Percentiles rank a stretch among this genome's conserved stretches.
phyloP scores from a whole-genome alignment of 2,329 filamentous ascomycete genomes.

The Epichloe scottii region DNA sequence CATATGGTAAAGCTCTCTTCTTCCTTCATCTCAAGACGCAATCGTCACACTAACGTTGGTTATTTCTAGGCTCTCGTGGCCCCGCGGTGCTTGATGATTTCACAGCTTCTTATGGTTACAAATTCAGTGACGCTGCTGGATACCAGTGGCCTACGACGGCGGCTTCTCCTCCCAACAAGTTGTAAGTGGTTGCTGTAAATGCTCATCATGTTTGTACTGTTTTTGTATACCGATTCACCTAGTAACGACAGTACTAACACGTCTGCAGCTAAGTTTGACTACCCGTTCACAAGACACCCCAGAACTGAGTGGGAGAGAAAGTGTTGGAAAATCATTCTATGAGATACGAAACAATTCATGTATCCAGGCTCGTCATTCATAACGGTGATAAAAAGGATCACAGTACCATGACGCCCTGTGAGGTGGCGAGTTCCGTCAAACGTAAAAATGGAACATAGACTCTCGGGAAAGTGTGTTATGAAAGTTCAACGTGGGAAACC shows the following conservation, averaged over 20 bases:
- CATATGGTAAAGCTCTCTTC: conserved; percentile 62
- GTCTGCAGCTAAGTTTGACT: not conserved
- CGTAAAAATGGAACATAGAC: not conserved
- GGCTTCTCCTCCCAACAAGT: conserved; percentile 55
- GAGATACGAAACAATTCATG: not conserved
- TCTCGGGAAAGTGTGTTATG: no score
- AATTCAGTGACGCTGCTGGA: conserved; percentile 91
- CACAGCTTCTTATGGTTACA: conserved; percentile 95
- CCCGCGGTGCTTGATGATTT: conserved; percentile 96
- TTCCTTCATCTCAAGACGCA: not conserved
- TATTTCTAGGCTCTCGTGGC: conserved; percentile 72
- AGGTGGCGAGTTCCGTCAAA: not conserved
- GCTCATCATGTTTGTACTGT: conserved; percentile 7
- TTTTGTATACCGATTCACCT: not conserved
- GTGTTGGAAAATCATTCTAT: not conserved
- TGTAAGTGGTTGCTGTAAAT: conserved; percentile 43
- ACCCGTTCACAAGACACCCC: not conserved
- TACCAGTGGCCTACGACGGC: conserved; percentile 88
- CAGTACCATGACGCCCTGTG: not conserved
- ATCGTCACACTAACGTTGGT: not conserved
- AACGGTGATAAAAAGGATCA: not conserved
- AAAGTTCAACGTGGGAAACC: no score
- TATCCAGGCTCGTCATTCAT: not conserved
- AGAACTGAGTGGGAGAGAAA: not conserved
- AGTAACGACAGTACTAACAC: not conserved